These are phyloP conservation scores for Porcisia hertigi DNA, from an alignment of 208 protist genomes.

Conservation along the genomic window DNA sequence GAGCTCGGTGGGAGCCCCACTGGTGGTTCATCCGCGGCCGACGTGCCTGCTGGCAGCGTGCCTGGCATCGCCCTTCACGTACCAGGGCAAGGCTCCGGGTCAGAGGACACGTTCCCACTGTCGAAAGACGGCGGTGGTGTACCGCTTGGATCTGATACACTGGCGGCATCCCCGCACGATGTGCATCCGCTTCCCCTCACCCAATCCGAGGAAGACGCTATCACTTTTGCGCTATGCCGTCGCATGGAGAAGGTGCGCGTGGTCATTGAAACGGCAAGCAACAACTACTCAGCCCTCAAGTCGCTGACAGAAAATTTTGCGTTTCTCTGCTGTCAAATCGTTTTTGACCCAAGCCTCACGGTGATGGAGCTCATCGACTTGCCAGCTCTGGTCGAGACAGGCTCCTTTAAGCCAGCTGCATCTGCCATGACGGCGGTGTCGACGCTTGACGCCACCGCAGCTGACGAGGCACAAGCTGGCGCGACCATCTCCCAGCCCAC, in stretches of 20 bases:
- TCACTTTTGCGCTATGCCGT: conserved; percentile 50
- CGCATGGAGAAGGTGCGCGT: conserved; percentile 48
- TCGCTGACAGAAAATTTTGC: conserved; percentile 84
- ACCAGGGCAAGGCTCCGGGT: neutral
- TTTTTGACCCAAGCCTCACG: conserved; percentile 42
- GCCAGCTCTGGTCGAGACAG: conserved; percentile 29
- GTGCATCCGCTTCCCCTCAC: conserved; percentile 15
- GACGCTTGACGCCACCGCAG: conserved; percentile 6
- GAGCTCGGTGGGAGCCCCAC: neutral
- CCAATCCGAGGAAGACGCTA: conserved; percentile 42
- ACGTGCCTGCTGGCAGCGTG: neutral
- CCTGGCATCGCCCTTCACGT: neutral
- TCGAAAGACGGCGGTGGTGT: neutral
- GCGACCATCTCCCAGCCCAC: neutral
- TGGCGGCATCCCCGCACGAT: neutral
- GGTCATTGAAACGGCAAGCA: conserved; percentile 51
- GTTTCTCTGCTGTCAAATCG: conserved; percentile 81
- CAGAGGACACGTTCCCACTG: neutral
- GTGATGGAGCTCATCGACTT: conserved; percentile 46
- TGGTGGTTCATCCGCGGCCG: neutral
- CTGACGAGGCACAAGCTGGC: neutral
- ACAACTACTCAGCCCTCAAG: conserved; percentile 85
- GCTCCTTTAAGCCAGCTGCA: conserved; percentile 17
- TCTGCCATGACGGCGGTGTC: conserved; percentile 19
- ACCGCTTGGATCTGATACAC: neutral